Evolutionary conservation across 23 red algal species (phyloP).

Genomic region (Agarophyton chilense): DNA sequence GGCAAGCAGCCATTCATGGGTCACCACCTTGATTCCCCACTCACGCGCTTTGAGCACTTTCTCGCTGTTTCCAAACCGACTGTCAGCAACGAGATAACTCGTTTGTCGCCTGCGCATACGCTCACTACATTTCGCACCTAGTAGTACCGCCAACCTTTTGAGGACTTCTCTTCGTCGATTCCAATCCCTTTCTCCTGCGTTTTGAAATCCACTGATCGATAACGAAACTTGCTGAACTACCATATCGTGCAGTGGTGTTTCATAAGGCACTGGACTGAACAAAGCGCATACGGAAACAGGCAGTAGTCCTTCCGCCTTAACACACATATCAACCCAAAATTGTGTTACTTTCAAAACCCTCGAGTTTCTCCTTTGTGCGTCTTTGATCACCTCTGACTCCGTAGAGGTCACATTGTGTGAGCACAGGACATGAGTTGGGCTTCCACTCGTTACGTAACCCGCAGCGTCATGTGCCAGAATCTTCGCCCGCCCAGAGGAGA

Average conservation of each 20-base stretch:
- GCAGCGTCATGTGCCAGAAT: slow-evolving; percentile 52
- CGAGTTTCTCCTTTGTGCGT: slow-evolving; percentile 14
- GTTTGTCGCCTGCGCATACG: slow-evolving; percentile 18
- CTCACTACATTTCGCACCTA: slow-evolving; percentile 50
- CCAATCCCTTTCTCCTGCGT: slow-evolving; percentile 12
- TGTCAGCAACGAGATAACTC: slow-evolving; percentile 46
- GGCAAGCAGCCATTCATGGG: slow-evolving; percentile 49
- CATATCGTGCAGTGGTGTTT: slow-evolving; percentile 29
- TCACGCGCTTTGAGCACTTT: slow-evolving; percentile 40
- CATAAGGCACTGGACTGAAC: slow-evolving; percentile 34
- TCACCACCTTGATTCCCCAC: slow-evolving; percentile 57
- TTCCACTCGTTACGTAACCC: slow-evolving; percentile 39
- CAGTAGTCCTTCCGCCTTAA: slow-evolving; percentile 18
- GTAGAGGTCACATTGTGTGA: neutral
- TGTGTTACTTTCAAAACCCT: slow-evolving; percentile 46
- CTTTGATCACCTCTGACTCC: slow-evolving; percentile 11
- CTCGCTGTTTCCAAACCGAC: neutral
- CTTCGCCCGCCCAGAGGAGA: slow-evolving; percentile 35
- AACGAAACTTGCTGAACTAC: slow-evolving; percentile 8
- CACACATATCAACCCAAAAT: slow-evolving; percentile 54
- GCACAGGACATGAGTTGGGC: slow-evolving; percentile 53
- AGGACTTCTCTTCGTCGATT: slow-evolving; percentile 65
- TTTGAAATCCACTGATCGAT: slow-evolving; percentile 41
- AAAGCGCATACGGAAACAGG: slow-evolving; percentile 17
- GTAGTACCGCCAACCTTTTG: slow-evolving; percentile 12